Percentiles rank a stretch among this genome's conserved stretches.
phyloP scores from a whole-genome alignment of 2,329 filamentous ascomycete species.

The Penicillium sp. region DNA sequence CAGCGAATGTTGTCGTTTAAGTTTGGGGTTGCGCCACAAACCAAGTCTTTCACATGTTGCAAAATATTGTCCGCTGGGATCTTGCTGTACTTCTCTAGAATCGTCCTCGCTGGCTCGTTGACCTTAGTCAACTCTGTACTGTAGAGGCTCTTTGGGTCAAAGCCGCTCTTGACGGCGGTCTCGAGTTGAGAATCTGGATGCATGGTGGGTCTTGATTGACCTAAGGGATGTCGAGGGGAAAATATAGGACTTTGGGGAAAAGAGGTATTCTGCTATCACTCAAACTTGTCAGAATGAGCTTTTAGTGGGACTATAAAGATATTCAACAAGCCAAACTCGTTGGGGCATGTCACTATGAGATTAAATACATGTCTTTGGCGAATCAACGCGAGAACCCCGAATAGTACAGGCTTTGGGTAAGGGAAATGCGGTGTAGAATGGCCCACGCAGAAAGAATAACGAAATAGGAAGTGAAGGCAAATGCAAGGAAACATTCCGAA shows the following conservation, averaged over 20 bases:
- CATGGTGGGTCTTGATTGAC: not conserved
- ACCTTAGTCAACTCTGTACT: not conserved
- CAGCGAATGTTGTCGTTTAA: not conserved
- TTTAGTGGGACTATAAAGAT: no score
- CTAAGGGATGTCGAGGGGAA: not conserved
- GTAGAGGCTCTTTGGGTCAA: conserved; percentile 1
- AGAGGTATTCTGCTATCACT: not conserved
- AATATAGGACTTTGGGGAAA: no score
- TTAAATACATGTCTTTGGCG: not conserved
- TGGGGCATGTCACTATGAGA: not conserved
- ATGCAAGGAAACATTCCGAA: not conserved
- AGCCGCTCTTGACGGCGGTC: not conserved
- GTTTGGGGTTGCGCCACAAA: not conserved
- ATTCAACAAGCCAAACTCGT: no score
- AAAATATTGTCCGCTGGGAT: not conserved
- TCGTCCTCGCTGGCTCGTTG: not conserved
- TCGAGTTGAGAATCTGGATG: not conserved
- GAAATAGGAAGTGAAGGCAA: no score
- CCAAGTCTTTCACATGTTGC: not conserved
- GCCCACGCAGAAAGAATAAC: not conserved
- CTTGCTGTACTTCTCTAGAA: not conserved
- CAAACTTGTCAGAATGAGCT: not conserved
- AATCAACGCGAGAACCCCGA: not conserved
- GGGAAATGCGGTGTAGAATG: not conserved
- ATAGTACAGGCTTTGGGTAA: not conserved